Conservation (phyloP, 2,329 filamentous ascomycete species). For the Onygenales sp. region DNA sequence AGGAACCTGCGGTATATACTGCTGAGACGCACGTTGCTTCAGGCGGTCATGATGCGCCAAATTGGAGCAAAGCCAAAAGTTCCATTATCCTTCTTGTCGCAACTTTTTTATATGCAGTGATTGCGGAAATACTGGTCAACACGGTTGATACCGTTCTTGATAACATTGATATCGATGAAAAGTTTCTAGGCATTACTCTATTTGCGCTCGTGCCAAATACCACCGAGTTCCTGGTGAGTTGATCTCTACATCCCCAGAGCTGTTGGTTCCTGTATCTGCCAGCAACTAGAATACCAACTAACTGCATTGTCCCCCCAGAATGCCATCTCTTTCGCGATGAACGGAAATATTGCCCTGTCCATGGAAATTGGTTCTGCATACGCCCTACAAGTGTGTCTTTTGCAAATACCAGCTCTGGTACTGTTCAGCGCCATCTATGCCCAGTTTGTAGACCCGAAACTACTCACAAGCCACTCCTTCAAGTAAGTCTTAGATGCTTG, state of each 20-base stretch:
- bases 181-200: slow-evolving; percentile 91
- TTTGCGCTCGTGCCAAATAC: slow-evolving; percentile 97
- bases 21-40: slow-evolving; percentile 34
- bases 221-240: slow-evolving; percentile 81
- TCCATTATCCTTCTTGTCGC: slow-evolving; percentile 79
- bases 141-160: slow-evolving; percentile 94
- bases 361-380: slow-evolving; percentile 99
- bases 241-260: not conserved
- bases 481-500: slow-evolving; percentile 32
- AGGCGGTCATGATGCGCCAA: slow-evolving; percentile 93
- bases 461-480: slow-evolving; percentile 44
- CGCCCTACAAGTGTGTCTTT: slow-evolving; percentile 85
- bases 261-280: not conserved
- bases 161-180: slow-evolving; percentile 86
- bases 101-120: slow-evolving; percentile 87
- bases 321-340: slow-evolving; percentile 98
- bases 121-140: slow-evolving; percentile 93
- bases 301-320: slow-evolving; percentile 48
- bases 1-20: slow-evolving; percentile 19
- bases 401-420: slow-evolving; percentile 89
- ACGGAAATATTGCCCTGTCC: slow-evolving; percentile 93
- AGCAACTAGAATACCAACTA: slow-evolving; percentile 1
- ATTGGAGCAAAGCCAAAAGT: slow-evolving; percentile 91
- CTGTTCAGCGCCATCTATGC: slow-evolving; percentile 76
- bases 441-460: slow-evolving; percentile 42